A percentile compares a stretch with the other conserved stretches of the same genome.
Evolutionary conservation across 2,329 filamentous ascomycete genomes (phyloP).

Genomic region (Hypoxylon sp.): DNA sequence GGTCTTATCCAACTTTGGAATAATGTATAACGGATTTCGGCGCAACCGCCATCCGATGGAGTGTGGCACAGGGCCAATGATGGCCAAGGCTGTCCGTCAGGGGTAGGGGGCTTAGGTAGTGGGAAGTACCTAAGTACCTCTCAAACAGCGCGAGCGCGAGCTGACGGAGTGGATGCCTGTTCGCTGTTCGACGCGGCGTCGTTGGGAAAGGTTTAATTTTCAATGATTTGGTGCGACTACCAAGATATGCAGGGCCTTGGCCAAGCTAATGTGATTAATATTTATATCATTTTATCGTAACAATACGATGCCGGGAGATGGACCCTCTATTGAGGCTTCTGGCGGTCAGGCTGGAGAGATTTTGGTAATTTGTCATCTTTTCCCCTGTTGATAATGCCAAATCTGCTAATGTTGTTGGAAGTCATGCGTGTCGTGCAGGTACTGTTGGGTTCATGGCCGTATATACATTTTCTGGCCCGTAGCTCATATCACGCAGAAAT

Average conservation of each 20-base stretch:
- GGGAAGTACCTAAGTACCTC: constrained; percentile 12
- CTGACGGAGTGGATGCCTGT: constrained; percentile 16
- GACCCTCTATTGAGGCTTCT: constrained; percentile 33
- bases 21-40: constrained; percentile 8
- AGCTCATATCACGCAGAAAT: constrained; percentile 80
- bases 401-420: constrained; percentile 42
- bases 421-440: constrained; percentile 71
- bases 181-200: constrained; percentile 9
- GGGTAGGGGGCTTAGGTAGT: not conserved
- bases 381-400: constrained; percentile 20
- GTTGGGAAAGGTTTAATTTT: constrained; percentile 17
- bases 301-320: constrained; percentile 47
- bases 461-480: constrained; percentile 5
- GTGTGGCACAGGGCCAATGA: not conserved
- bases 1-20: too few relatives aligned
- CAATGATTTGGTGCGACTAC: not conserved
- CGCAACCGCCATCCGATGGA: constrained; percentile 10
- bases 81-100: not conserved
- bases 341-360: constrained; percentile 44
- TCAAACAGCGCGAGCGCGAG: not conserved
- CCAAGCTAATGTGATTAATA: constrained; percentile 3
- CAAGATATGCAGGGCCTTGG: not conserved
- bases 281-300: constrained; percentile 11
- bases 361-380: constrained; percentile 45
- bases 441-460: constrained; percentile 20